Evolutionary conservation across 805 yeast species (phyloP), one percentile per base, ranked within the genome.

Genomic region (Yarrowia keelungensis): DNA sequence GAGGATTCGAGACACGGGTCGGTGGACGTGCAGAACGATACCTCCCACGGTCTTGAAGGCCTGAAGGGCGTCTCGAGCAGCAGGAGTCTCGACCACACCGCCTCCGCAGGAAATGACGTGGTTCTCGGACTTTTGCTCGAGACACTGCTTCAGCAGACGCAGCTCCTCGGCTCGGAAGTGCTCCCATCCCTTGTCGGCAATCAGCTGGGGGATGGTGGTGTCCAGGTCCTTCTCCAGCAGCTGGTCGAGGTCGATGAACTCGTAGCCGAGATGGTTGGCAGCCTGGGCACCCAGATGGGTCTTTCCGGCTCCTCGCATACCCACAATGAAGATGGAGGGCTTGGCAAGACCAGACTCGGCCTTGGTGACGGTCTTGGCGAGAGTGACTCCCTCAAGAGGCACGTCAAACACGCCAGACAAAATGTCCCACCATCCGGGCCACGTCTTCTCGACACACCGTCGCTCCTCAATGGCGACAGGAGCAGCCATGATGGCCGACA

Each of bases 341-440:
- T 81, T 78, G 62, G 47, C 12, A 8, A 56, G 62, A 0, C n/a
- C 62, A n/a, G 62, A 41, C 42, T 43, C 36, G 39, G 41, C 12
- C 47, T 81, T 84, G 71, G 70, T 47, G 11, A n/a, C 15, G 47
- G 46, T 47, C 38, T 69, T 69, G 15, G 69, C 62, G n/a, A 72
- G 70, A 14, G 41, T 54, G 14, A 71, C 69, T 35, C 99, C 99
- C 74, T 87, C 89, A 45, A 95, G 78, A 11, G 78, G 74, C 35
- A 86, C 89, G 22, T 87, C 84, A 74, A 95, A 86, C 59, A 83
- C 79, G 62, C 89, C 84, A 76, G 88, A 92, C 71, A 95, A 81
- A 43, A 88, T 85, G 79, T 95, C 99, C 99, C 99, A 95, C 99
- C 99, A 95, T 46, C 98, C 98, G 22, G 99, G 99, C 99, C 99